phyloP scores from a whole-genome alignment of 371 early-diverging fungal genomes.

The Mucor ambiguus region DNA sequence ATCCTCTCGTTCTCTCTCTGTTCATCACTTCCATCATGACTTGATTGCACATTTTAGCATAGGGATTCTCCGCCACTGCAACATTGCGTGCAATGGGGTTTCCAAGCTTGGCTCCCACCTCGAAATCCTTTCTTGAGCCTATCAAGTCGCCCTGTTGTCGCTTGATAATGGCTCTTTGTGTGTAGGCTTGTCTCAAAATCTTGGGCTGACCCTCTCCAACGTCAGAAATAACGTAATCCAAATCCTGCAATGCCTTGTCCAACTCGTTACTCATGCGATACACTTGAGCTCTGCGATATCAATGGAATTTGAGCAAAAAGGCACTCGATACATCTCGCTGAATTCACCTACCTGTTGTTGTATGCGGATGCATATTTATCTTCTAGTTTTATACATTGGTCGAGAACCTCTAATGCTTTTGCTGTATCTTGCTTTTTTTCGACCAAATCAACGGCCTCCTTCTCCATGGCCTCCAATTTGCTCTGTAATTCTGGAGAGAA shows the following conservation, averaged over 20 bases:
- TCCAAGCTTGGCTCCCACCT: constrained; percentile 75
- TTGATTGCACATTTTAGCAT: constrained; percentile 87
- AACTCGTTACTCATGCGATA: constrained; percentile 64
- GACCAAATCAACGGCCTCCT: constrained; percentile 47
- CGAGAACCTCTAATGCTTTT: constrained; percentile 49
- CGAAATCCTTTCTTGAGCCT: constrained; percentile 76
- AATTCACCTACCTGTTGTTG: constrained; percentile 71
- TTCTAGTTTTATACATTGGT: constrained; percentile 56
- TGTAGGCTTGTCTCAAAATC: constrained; percentile 83
- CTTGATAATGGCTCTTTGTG: constrained; percentile 80
- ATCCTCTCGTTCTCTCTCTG: constrained; percentile 33
- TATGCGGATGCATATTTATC: constrained; percentile 79
- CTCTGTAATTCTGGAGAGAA: constrained; percentile 33
- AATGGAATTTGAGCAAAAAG: not conserved
- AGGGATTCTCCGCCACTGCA: constrained; percentile 83
- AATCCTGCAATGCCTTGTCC: constrained; percentile 65
- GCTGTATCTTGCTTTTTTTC: constrained; percentile 49
- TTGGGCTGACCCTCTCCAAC: constrained; percentile 59
- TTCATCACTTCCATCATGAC: constrained; percentile 74
- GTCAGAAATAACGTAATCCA: constrained; percentile 69
- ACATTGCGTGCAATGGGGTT: constrained; percentile 81
- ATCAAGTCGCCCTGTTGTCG: constrained; percentile 64
- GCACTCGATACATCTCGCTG: not conserved
- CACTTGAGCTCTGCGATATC: constrained; percentile 68
- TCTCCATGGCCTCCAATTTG: constrained; percentile 51